Conservation (phyloP, 179 eudicot species). For the Actinidia arguta region DNA sequence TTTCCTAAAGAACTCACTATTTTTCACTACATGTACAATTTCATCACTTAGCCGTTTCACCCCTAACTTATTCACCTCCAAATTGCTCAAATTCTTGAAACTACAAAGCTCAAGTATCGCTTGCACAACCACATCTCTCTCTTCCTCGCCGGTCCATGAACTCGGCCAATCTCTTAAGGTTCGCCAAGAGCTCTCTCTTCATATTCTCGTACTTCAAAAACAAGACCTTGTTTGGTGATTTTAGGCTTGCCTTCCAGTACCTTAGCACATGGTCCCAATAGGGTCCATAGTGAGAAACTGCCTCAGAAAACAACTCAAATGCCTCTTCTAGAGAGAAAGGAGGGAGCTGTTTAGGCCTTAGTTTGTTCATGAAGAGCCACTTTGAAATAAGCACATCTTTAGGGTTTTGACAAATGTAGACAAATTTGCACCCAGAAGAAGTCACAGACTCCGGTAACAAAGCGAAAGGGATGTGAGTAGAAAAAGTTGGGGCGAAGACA, state of each 20-base stretch:
- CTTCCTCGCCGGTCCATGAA: constrained; percentile 37
- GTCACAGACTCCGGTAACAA: constrained; percentile 37
- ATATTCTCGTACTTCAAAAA: constrained; percentile 60
- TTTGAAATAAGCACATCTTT: constrained; percentile 48
- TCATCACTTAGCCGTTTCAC: no score
- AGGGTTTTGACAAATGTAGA: constrained; percentile 57
- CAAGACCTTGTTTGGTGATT: constrained; percentile 42
- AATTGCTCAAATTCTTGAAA: constrained; percentile 7
- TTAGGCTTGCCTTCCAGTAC: neutral
- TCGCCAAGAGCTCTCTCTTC: constrained; percentile 35
- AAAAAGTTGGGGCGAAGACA: constrained; percentile 39
- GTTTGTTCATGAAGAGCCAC: constrained; percentile 42
- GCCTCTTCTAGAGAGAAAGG: constrained; percentile 45
- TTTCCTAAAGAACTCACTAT: constrained; percentile 10
- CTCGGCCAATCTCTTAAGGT: constrained; percentile 1
- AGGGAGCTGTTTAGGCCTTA: constrained; percentile 18
- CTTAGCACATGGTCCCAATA: constrained; percentile 32
- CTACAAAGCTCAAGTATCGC: neutral
- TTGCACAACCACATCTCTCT: neutral
- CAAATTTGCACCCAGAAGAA: constrained; percentile 40
- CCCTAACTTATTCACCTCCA: constrained; percentile 34
- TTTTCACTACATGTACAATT: neutral
- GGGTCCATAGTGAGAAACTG: constrained; percentile 47
- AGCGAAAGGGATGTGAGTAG: constrained; percentile 48
- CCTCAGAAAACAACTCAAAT: constrained; percentile 48